Base-by-base conservation (phyloP, 2,329 filamentous ascomycete species). In the Colletotrichum lentis region DNA sequence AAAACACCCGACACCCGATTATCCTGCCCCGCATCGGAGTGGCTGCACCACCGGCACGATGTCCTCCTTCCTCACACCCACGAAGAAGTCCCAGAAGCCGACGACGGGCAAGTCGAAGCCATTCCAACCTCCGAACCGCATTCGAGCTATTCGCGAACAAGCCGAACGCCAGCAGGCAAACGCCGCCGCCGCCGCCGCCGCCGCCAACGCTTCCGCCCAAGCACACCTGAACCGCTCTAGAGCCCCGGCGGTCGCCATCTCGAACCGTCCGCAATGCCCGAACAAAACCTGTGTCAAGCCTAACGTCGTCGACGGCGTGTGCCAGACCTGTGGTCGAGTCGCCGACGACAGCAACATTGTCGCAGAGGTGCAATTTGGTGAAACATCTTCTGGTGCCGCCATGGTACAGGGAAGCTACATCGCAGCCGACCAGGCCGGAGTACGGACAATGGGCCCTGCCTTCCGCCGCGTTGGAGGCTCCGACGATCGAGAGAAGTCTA, bases 401-500 rank as follows among this genome's bases (percentile, higher is more conserved):
- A 87, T 96, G 58, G 93, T 97, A 20, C 93, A 97, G 77, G 96
- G 96, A 77, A 94, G 90, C 70, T 96, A 91, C 76, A 89, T 99
- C 69, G 91, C 89, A 62, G 92, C 93, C 67, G 92, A 94, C 77
- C 93, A 97, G 76, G 93, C 92, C 27, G 90, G 92, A 74, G 90
- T 91, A 37, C 89, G 91, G 59, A 87, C 84, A 72, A 81, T 89
- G 74, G 87, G 88, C 14, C 86, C 89, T 24, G 88, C 88, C 2
- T 88, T 89, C 71, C 80, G 87, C 41, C 81, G 87, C 47, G 83
- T 87, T 24, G 88, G 87, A 37, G 87, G 86, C 43, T 83, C 84
- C 3, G 83, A 85, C 53, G 87, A 86, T 58, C 80, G 88, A 44
- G 88, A 88, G 74, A 86, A 84, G 73, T 87, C 85, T 59, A 84